Evolutionary conservation across 2,329 filamentous ascomycete genomes (phyloP).

Genomic region (Neurospora sp.): DNA sequence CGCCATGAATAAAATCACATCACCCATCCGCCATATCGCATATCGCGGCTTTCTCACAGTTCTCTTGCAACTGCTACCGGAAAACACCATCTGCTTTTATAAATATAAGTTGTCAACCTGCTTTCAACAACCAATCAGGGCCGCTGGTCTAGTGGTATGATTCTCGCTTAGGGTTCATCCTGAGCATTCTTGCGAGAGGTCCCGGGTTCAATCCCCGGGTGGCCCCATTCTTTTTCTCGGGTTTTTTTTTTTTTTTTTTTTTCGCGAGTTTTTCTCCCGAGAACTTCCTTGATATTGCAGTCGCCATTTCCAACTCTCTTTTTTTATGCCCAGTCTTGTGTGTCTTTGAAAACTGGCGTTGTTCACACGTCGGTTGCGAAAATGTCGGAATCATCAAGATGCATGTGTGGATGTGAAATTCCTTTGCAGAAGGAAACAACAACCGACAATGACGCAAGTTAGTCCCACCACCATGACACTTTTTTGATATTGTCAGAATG

Average conservation of each 20-base stretch:
- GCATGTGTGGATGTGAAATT: no score
- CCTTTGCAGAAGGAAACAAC: background rate
- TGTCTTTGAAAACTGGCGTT: no score
- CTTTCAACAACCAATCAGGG: background rate
- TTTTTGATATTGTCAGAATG: no score
- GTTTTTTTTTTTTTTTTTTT: background rate
- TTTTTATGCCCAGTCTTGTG: no score
- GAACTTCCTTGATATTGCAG: background rate
- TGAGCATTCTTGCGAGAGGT: slow-evolving; percentile 10
- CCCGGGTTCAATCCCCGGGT: slow-evolving; percentile 14
- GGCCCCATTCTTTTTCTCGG: background rate
- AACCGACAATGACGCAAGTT: background rate
- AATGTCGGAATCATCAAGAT: no score
- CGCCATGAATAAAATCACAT: background rate
- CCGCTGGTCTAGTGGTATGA: slow-evolving; percentile 48
- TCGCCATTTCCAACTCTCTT: background rate
- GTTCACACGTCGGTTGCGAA: no score
- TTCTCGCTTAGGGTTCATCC: slow-evolving; percentile 47
- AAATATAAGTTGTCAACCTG: accelerated
- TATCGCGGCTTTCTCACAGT: no score
- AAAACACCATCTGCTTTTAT: no score
- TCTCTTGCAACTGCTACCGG: no score
- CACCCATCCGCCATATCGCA: no score
- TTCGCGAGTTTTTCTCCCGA: background rate
- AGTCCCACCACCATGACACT: background rate